Percentiles rank a stretch among this genome's conserved stretches.
phyloP scores from a whole-genome alignment of 768 basidiomycete genomes.

The Tricholoma furcatifolium region DNA sequence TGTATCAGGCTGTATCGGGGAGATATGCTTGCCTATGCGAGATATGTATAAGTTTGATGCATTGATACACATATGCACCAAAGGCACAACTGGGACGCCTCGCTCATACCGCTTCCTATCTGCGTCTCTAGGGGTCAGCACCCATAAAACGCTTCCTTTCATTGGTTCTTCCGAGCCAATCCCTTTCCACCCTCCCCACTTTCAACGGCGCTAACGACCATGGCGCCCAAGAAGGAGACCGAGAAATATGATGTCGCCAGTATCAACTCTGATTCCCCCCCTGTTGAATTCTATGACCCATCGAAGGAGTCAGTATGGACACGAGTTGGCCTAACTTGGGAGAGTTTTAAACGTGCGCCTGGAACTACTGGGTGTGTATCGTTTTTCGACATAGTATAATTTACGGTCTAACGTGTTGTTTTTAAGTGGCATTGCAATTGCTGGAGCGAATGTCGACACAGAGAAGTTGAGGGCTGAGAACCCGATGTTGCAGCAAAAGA shows the following conservation, averaged over 20 bases:
- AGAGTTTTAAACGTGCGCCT: conserved; percentile 48
- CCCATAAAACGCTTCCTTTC: neutral
- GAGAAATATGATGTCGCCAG: conserved; percentile 33
- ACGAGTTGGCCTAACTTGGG: conserved; percentile 37
- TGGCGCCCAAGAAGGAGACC: conserved; percentile 32
- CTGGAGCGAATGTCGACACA: conserved; percentile 34
- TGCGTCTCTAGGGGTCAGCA: too few relatives aligned
- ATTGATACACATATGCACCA: too few relatives aligned
- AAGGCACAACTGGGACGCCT: too few relatives aligned
- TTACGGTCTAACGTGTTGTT: neutral
- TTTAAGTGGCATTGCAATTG: conserved; percentile 37
- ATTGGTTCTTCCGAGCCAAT: too few relatives aligned
- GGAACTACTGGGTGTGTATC: conserved; percentile 41
- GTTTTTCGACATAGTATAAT: neutral
- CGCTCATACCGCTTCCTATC: too few relatives aligned
- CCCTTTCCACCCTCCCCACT: conserved; percentile 6
- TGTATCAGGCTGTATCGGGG: too few relatives aligned
- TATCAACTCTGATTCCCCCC: conserved; percentile 22
- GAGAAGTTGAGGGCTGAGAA: conserved; percentile 37
- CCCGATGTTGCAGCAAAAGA: conserved; percentile 47
- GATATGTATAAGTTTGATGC: too few relatives aligned
- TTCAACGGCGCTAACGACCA: conserved; percentile 4
- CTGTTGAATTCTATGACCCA: conserved; percentile 44
- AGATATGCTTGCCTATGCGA: too few relatives aligned
- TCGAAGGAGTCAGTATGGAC: conserved; percentile 47